A percentile compares a stretch with the other conserved stretches of the same genome.
These are phyloP conservation scores for Suhomyces sp. DNA, from an alignment of 805 yeast species.

Conservation along the genomic window DNA sequence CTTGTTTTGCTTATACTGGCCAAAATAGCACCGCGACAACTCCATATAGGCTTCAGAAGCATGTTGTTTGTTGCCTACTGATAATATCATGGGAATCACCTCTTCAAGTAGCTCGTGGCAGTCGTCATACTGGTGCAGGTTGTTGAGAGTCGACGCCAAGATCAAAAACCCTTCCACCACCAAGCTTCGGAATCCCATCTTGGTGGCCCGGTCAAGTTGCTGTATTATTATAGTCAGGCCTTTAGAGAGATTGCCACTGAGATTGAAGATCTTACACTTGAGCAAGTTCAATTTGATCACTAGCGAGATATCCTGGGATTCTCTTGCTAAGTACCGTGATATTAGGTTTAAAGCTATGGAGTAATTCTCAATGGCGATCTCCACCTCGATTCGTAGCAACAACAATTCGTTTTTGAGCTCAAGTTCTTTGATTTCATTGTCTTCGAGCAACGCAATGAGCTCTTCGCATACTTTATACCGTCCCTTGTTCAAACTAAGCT, in stretches of 20 bases:
- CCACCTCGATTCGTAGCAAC: slow-evolving; percentile 27
- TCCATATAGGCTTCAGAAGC: slow-evolving; percentile 36
- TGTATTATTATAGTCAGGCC: slow-evolving; percentile 50
- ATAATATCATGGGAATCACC: slow-evolving; percentile 42
- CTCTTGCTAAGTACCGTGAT: slow-evolving; percentile 7
- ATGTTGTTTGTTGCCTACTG: slow-evolving; percentile 36
- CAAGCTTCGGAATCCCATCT: slow-evolving; percentile 44
- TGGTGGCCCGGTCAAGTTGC: slow-evolving; percentile 47
- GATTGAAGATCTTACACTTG: slow-evolving; percentile 43
- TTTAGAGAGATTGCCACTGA: slow-evolving; percentile 45
- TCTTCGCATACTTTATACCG: slow-evolving; percentile 32
- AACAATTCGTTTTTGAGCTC: slow-evolving; percentile 29
- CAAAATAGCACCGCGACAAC: slow-evolving; percentile 23
- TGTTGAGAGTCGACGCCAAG: slow-evolving; percentile 44
- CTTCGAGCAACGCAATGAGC: slow-evolving; percentile 28
- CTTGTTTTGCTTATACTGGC: slow-evolving; percentile 7
- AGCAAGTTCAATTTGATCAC: slow-evolving; percentile 45
- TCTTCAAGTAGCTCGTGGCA: slow-evolving; percentile 38
- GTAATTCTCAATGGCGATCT: slow-evolving; percentile 30
- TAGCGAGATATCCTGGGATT: slow-evolving; percentile 40
- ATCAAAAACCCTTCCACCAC: slow-evolving; percentile 47
- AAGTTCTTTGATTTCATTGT: slow-evolving; percentile 28
- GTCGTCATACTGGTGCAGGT: slow-evolving; percentile 43
- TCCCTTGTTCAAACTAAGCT: slow-evolving; percentile 37
- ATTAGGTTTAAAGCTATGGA: slow-evolving; percentile 26